phyloP scores from a whole-genome alignment of 2,329 filamentous ascomycete genomes.

The Pseudogymnoascus sp. region DNA sequence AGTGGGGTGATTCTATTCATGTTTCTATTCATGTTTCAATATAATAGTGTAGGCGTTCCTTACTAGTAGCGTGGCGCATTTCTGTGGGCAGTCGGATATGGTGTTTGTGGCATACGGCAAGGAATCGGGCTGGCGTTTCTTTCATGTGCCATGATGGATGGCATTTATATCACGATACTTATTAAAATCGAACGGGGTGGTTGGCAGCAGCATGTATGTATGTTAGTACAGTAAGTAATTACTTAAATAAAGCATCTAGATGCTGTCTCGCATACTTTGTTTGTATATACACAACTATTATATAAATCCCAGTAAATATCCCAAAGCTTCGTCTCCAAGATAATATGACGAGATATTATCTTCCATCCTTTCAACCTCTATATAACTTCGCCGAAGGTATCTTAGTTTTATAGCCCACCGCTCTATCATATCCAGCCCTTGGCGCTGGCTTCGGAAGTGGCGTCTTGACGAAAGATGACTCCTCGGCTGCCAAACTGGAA shows the following conservation, averaged over 20 bases:
- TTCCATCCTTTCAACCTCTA: background rate
- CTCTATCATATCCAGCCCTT: background rate
- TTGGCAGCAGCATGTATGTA: background rate
- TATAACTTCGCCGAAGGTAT: background rate
- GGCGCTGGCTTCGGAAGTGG: background rate
- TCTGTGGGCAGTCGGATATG: constrained; percentile 1
- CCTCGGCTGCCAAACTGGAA: background rate
- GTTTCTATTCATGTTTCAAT: constrained; percentile 2
- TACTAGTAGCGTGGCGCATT: constrained; percentile 9
- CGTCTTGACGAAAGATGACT: background rate
- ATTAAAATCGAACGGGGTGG: background rate
- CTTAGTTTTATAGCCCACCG: background rate
- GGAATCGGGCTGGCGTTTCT: background rate
- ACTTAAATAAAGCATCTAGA: constrained; percentile 1
- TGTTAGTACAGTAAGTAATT: constrained; percentile 3
- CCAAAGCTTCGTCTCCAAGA: background rate
- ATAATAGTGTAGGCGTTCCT: background rate
- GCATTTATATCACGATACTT: constrained; percentile 1
- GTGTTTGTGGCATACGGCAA: constrained; percentile 8
- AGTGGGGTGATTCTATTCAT: background rate
- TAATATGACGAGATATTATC: constrained; percentile 3
- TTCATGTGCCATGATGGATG: background rate
- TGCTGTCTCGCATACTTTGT: background rate
- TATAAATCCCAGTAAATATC: background rate
- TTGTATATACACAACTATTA: background rate